Conservation (phyloP, 225 moss, liverwort and hornwort species). For the Pseudisothecium myosuroides region DNA sequence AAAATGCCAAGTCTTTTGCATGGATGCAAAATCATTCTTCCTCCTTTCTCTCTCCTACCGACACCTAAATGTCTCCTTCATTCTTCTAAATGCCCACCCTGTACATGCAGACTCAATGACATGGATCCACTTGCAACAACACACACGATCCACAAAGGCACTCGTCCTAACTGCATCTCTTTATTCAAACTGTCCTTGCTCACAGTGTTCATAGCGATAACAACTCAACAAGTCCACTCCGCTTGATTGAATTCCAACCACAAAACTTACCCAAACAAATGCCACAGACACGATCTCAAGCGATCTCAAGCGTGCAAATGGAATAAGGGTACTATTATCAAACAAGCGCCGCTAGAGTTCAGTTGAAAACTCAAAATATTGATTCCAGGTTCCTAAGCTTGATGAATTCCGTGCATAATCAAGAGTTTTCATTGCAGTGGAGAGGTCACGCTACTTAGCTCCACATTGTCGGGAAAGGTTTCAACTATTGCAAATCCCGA, state of each 20-base stretch:
- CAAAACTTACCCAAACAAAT: background rate
- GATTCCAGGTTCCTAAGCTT: background rate
- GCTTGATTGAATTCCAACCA: no score
- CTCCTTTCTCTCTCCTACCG: background rate
- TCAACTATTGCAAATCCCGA: no score
- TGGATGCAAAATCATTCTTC: background rate
- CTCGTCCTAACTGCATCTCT: background rate
- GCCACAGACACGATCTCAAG: no score
- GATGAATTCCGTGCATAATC: background rate
- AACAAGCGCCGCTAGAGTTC: background rate
- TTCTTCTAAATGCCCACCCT: background rate
- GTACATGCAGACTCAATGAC: background rate
- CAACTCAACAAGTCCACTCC: no score
- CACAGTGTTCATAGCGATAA: background rate
- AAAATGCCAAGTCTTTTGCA: background rate
- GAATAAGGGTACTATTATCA: background rate
- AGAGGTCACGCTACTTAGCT: background rate
- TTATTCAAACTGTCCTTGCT: background rate
- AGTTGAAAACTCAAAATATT: background rate
- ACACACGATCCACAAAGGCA: background rate
- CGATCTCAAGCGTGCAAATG: background rate
- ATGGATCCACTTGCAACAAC: background rate
- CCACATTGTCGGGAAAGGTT: no score
- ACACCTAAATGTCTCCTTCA: background rate
- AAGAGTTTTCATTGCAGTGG: background rate